Evolutionary conservation across 1,139 yeast genomes (phyloP).

Genomic region (Debaryomyces psychrophilus): DNA sequence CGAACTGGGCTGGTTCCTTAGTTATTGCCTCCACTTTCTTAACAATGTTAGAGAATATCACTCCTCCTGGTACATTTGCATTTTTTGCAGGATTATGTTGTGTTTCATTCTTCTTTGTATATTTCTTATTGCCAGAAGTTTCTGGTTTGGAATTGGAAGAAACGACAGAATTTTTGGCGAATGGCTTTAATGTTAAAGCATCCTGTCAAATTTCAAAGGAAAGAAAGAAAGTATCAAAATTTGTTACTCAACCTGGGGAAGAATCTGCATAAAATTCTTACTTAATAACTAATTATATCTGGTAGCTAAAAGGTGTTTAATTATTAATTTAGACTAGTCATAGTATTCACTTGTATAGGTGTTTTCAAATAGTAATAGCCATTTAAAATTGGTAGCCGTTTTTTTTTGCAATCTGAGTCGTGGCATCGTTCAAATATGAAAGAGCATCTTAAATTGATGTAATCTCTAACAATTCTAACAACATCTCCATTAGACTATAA

Average conservation of each 20-base stretch:
- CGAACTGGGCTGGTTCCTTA: slow-evolving; percentile 95
- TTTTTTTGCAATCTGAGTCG: slow-evolving; percentile 6
- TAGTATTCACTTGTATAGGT: slow-evolving; percentile 2
- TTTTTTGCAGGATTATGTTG: slow-evolving; percentile 83
- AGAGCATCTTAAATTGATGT: not conserved
- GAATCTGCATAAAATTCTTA: slow-evolving; percentile 2
- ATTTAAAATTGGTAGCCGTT: not conserved
- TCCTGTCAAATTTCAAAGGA: slow-evolving; percentile 65
- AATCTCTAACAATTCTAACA: not conserved
- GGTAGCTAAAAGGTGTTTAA: not conserved
- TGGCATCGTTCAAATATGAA: slow-evolving; percentile 6
- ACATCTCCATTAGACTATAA: not conserved
- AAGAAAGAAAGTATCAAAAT: slow-evolving; percentile 35
- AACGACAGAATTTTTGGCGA: slow-evolving; percentile 74
- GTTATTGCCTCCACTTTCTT: slow-evolving; percentile 88
- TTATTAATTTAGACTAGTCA: slow-evolving; percentile 6
- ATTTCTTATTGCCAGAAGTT: slow-evolving; percentile 88
- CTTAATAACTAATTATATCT: not conserved
- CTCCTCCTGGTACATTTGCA: slow-evolving; percentile 94
- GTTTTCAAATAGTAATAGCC: not conserved
- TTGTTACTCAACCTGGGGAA: slow-evolving; percentile 13
- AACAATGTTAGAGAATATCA: slow-evolving; percentile 89
- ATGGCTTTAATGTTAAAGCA: slow-evolving; percentile 82
- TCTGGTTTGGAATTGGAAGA: slow-evolving; percentile 90
- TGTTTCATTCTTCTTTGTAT: slow-evolving; percentile 70